Base-by-base conservation (phyloP, 768 basidiomycete species). In the Amanita pseudoporphyria region DNA sequence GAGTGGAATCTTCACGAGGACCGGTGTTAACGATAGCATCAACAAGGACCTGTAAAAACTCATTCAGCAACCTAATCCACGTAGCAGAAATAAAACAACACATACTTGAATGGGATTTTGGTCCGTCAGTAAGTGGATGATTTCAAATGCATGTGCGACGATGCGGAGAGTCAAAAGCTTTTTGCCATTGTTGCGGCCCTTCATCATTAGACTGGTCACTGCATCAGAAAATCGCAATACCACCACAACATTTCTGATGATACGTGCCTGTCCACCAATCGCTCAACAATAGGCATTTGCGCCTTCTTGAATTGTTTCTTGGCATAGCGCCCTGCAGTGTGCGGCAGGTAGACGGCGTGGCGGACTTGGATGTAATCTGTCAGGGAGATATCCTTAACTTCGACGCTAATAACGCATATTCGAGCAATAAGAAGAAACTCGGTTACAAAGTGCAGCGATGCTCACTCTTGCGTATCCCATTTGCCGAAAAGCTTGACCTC, bases 281-380 rank as follows among this genome's bases (percentile, higher is more conserved):
- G 90, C 74, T 99, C 96, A 61, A 98, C 96, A 67, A 99, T 95
- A 65, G 96, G 96, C 96, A 99, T 99, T 70, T 96, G 91, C 5
- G 92, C 93, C 83, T 99, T 99, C 80, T 94, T 97, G 84, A 98
- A 99, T 72, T 97, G 94, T 77, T 97, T 97, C 79, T 94, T 94
- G 64, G 94, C 91, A 69, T 97, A 98, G 70, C 96, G 91, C 58
- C 96, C 96, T 56, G 95, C 94, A 54, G 96, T 99, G 80, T 99
- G 95, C 53, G 95, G 95, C 51, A 96, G 72, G 74, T 92, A 98
- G 66, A 97, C 95, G 45, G 93, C 85, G 67, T 96, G 90, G 66
- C 90, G 90, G 71, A 95, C 86, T 78, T 98, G 94, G 71, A 99
- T 96, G 83, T 99, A 98, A 71, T 99, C 96, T 52, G 89, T 88